Evolutionary conservation across 371 early-diverging fungal genomes (phyloP).

Genomic region (Mortierella sp.): DNA sequence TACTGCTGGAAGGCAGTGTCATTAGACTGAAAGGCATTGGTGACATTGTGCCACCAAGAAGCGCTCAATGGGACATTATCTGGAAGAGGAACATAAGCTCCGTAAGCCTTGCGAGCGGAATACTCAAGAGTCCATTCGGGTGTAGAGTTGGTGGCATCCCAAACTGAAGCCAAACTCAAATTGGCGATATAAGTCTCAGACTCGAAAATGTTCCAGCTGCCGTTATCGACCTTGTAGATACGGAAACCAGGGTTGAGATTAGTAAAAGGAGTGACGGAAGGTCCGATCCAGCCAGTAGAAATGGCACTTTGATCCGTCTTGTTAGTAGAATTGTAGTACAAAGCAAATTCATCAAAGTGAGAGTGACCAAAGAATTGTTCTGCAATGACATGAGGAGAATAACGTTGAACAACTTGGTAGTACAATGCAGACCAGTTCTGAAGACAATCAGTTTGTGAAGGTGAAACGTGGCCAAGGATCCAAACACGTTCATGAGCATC

Average conservation of each 20-base stretch:
- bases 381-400: conserved; percentile 70
- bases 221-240: conserved; percentile 66
- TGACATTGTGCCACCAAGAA: conserved; percentile 72
- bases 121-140: conserved; percentile 72
- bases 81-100: conserved; percentile 40
- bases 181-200: conserved; percentile 68
- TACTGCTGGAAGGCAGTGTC: conserved; percentile 61
- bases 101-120: conserved; percentile 65
- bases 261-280: conserved; percentile 66
- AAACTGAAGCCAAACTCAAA: conserved; percentile 57
- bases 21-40: conserved; percentile 60
- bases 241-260: conserved; percentile 69
- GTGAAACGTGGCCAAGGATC: conserved; percentile 71
- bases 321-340: conserved; percentile 60
- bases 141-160: conserved; percentile 37
- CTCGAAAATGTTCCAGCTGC: conserved; percentile 70
- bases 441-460: conserved; percentile 65
- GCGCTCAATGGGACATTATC: conserved; percentile 59
- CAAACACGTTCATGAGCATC: conserved; percentile 69
- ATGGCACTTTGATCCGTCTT: conserved; percentile 62
- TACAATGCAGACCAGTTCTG: conserved; percentile 72
- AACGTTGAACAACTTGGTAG: conserved; percentile 69
- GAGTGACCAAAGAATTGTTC: conserved; percentile 76
- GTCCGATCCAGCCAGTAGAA: conserved; percentile 67
- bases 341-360: conserved; percentile 69